These are phyloP conservation scores for Tylopilus cervinicoccineus DNA, from an alignment of 768 basidiomycete species.

Conservation along the genomic window DNA sequence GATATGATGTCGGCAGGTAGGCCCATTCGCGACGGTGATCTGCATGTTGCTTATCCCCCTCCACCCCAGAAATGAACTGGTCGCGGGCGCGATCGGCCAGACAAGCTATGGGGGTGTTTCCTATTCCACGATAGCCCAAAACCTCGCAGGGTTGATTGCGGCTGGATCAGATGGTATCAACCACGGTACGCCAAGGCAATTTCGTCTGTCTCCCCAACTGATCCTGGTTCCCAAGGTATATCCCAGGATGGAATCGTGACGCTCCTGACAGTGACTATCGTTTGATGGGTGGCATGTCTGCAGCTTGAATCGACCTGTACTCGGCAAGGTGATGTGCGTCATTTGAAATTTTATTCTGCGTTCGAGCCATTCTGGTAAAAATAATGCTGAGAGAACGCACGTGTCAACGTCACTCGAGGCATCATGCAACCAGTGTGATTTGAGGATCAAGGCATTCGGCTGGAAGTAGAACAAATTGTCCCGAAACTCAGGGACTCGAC, in stretches of 20 bases:
- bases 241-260: slow-evolving; percentile 54
- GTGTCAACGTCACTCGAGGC: too few species aligned
- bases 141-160: slow-evolving; percentile 50
- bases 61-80: slow-evolving; percentile 33
- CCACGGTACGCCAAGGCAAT: slow-evolving; percentile 36
- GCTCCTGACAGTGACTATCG: slow-evolving; percentile 48
- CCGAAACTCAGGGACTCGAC: too few species aligned
- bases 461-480: too few species aligned
- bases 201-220: not conserved
- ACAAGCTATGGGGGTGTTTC: slow-evolving; percentile 41
- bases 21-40: slow-evolving; percentile 1
- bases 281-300: slow-evolving; percentile 14
- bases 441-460: too few species aligned
- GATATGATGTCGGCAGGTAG: slow-evolving; percentile 45
- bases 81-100: slow-evolving; percentile 35
- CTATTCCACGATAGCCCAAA: slow-evolving; percentile 44
- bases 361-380: too few species aligned
- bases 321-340: too few species aligned
- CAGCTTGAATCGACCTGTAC: not conserved
- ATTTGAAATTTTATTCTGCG: too few species aligned
- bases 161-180: slow-evolving; percentile 49
- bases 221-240: slow-evolving; percentile 41
- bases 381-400: too few species aligned
- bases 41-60: not conserved
- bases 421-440: too few species aligned